Evolutionary conservation across 768 basidiomycete species (phyloP), one percentile per base, ranked within the genome.

Genomic region (Dioszegia crocea): DNA sequence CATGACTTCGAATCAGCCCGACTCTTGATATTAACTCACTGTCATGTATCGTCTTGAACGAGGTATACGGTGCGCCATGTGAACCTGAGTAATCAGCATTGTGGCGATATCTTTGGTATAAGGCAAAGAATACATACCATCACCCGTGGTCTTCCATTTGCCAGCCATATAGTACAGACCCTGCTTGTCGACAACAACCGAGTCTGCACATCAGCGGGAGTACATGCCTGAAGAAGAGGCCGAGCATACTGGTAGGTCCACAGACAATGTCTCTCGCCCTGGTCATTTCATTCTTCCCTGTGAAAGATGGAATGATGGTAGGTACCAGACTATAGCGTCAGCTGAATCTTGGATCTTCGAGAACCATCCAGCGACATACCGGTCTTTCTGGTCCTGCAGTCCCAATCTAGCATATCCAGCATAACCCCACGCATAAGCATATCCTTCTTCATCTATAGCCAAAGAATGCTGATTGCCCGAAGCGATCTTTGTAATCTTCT

Each of bases 131-230:
- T 44, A 57, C 65, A 43, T 66, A 84, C 91, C 93, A 77, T 96
- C 93, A 11, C 93, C 93, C 5, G 90, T 91, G 63, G 86, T 89
- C 77, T 97, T 97, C 89, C 89, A 98, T 84, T 91, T 75, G 14
- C 77, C 78, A 39, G 70, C 68, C 41, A 78, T 70, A 66, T 50
- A 57, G 50, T 68, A 68, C 73, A 67, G 64, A 84, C 86, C 81
- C 87, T 91, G 36, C 86, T 88, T 41, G 87, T 87, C 85, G 87
- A 88, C 82, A 83, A 92, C 68, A 12, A 76, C 63, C 16, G 71
- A 75, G 48, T 61, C 72, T 74, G 47, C 9, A 6, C 8, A 4
- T 36, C 29, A 47, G 61, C 41, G 60, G 43, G 33, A n/a, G n/a
- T n/a, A n/a, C 29, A n/a, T 24, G n/a, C 43, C 33, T 27, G 29